phyloP scores from a whole-genome alignment of 352 stramenopile species.

The Phytophthora megakarya region DNA sequence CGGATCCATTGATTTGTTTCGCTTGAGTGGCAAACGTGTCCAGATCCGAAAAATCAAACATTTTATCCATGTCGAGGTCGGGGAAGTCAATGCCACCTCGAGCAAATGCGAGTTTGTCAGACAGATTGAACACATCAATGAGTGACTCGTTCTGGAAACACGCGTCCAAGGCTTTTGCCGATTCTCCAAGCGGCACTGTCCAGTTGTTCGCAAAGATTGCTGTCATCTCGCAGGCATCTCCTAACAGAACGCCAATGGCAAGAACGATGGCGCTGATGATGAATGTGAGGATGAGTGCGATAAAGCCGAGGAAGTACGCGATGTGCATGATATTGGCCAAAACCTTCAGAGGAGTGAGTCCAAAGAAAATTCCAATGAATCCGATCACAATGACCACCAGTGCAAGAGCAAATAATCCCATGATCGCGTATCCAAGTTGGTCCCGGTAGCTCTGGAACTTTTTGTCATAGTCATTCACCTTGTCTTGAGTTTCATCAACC shows the following conservation, averaged over 20 bases:
- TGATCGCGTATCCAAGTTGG: conserved; percentile 44
- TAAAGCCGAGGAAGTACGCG: conserved; percentile 71
- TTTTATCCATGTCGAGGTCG: conserved; percentile 28
- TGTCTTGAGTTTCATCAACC: conserved; percentile 34
- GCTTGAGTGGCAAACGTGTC: conserved; percentile 41
- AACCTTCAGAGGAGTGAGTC: conserved; percentile 59
- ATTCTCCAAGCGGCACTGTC: conserved; percentile 56
- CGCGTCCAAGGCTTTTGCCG: conserved; percentile 54
- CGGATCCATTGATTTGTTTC: conserved; percentile 15
- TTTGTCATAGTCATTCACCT: conserved; percentile 41
- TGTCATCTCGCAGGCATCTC: conserved; percentile 65
- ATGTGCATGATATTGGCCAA: conserved; percentile 78
- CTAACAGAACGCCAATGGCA: conserved; percentile 57
- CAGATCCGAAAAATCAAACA: conserved; percentile 57
- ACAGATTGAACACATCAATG: conserved; percentile 64
- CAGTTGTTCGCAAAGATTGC: conserved; percentile 56
- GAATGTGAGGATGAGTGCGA: conserved; percentile 68
- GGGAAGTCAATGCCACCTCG: conserved; percentile 63
- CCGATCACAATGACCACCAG: conserved; percentile 59
- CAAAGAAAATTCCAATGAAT: conserved; percentile 70
- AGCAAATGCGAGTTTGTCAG: conserved; percentile 60
- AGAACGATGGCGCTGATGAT: conserved; percentile 62
- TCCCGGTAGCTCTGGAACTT: conserved; percentile 53
- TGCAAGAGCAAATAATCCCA: conserved; percentile 60
- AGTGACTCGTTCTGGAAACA: conserved; percentile 71